Percentiles rank a stretch among this genome's conserved stretches.
phyloP scores from a whole-genome alignment of 257 asterid species.

The Oldenlandia corymbosa region DNA sequence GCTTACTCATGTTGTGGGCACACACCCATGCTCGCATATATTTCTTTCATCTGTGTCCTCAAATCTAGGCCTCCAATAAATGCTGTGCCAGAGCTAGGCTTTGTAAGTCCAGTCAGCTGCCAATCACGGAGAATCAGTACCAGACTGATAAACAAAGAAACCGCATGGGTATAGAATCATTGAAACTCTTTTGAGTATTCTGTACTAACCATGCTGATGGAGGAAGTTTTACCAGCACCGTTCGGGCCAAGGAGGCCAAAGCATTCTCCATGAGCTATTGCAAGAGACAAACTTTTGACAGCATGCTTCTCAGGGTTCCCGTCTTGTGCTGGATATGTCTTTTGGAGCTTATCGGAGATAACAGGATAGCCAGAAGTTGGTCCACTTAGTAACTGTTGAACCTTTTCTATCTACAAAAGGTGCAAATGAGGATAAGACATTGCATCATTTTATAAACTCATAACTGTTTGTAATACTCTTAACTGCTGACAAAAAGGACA shows the following conservation, averaged over 20 bases:
- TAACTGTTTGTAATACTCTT: too few relatives aligned
- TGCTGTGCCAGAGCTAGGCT: slow-evolving; percentile 82
- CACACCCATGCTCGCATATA: slow-evolving; percentile 93
- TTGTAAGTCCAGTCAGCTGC: slow-evolving; percentile 88
- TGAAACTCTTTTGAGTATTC: too few relatives aligned
- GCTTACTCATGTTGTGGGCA: slow-evolving; percentile 92
- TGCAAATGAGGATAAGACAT: neutral
- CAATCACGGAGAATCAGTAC: neutral
- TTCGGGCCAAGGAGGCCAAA: slow-evolving; percentile 49
- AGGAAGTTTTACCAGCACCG: slow-evolving; percentile 66
- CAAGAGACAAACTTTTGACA: slow-evolving; percentile 34
- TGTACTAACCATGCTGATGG: slow-evolving; percentile 80
- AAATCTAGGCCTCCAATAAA: slow-evolving; percentile 69
- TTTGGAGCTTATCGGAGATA: slow-evolving; percentile 29
- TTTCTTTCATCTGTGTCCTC: slow-evolving; percentile 63
- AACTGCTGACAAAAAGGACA: too few relatives aligned
- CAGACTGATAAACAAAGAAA: too few relatives aligned
- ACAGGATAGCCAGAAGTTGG: slow-evolving; percentile 23
- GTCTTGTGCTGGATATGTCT: slow-evolving; percentile 35
- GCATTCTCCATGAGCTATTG: slow-evolving; percentile 37
- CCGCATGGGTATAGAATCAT: too few relatives aligned
- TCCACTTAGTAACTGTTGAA: slow-evolving; percentile 24
- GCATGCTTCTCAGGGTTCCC: slow-evolving; percentile 43
- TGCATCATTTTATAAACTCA: too few relatives aligned
- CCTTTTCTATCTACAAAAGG: slow-evolving; percentile 26